Evolutionary conservation across 257 asterid species (phyloP).

Genomic region (Agastache rugosa): DNA sequence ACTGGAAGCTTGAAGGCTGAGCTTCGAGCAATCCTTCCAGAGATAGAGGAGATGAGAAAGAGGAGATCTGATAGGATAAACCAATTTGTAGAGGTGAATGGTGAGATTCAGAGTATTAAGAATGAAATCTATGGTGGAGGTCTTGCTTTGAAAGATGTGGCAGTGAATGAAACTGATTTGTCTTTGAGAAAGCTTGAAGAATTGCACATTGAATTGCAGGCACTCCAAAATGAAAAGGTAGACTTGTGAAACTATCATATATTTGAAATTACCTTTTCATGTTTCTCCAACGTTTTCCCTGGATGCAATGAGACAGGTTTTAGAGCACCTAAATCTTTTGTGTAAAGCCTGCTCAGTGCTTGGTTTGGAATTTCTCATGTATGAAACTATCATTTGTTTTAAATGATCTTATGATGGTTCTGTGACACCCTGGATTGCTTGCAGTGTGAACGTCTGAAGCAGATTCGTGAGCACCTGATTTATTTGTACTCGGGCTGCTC

Average conservation of each 20-base stretch:
- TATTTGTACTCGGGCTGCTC: conserved; percentile 74
- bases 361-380: conserved; percentile 66
- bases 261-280: conserved; percentile 5
- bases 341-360: conserved; percentile 80
- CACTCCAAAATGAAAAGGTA: conserved; percentile 89
- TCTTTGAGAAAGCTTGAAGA: conserved; percentile 87
- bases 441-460: conserved; percentile 91
- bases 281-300: conserved; percentile 5
- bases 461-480: conserved; percentile 70
- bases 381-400: neutral
- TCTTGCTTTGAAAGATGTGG: conserved; percentile 38
- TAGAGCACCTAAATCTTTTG: conserved; percentile 68
- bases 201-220: conserved; percentile 75
- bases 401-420: neutral
- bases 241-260: conserved; percentile 20
- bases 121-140: conserved; percentile 61
- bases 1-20: conserved; percentile 83
- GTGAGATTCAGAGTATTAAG: conserved; percentile 70
- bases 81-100: conserved; percentile 70
- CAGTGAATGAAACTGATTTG: conserved; percentile 76
- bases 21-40: conserved; percentile 76
- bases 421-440: conserved; percentile 41
- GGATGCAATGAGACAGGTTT: conserved; percentile 70
- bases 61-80: conserved; percentile 76
- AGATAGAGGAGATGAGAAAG: conserved; percentile 90